Base-by-base conservation (phyloP, 2,329 filamentous ascomycete genomes). In the Colletotrichum eremochloae region DNA sequence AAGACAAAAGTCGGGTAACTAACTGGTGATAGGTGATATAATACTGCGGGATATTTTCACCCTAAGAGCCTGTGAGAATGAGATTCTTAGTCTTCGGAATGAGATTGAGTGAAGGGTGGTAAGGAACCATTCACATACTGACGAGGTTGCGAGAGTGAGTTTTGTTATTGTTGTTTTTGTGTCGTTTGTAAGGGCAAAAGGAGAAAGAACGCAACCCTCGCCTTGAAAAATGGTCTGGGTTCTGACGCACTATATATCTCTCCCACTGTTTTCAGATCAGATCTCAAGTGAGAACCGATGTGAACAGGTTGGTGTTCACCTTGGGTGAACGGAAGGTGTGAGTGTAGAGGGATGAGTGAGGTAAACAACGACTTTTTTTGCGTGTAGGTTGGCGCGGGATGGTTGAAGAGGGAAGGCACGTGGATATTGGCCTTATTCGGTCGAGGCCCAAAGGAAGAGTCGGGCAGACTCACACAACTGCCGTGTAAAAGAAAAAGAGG, bases 311-410 rank as follows among this genome's bases (percentile, higher is more conserved):
- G 1, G 18, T 20, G 2, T 31, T 52, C 2, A n/a, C 46, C 46
- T 14, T 42, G 5, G 1, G 33, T 33, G 6, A 11, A 53, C 8
- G 44, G 33, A 53, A 61, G 40, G 18, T 5, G n/a, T 15, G 18
- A 40, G 33, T 31, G 24, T 31, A 46, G 14, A 7, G 12, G 33
- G 20, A 18, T 20, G 18, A 24, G n/a, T 2, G 12, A 53, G 5
- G 36, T 42, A 63, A 53, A 63, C 33, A 63, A 63, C 15, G n/a
- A 48, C 42, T 20, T 44, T 18, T 31, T 50, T 40, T 53, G 46
- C 20, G 36, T 53, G 46, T 11, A 5, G 20, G 36, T 24, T 63
- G 36, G 8, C 7, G 20, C 7, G 12, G 20, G 6, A n/a, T 7
- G 46, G 24, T 7, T 14, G 40, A 63, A n/a, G 38, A 48, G 36